phyloP scores from a whole-genome alignment of 768 basidiomycete species.

The Mycena polygramma region DNA sequence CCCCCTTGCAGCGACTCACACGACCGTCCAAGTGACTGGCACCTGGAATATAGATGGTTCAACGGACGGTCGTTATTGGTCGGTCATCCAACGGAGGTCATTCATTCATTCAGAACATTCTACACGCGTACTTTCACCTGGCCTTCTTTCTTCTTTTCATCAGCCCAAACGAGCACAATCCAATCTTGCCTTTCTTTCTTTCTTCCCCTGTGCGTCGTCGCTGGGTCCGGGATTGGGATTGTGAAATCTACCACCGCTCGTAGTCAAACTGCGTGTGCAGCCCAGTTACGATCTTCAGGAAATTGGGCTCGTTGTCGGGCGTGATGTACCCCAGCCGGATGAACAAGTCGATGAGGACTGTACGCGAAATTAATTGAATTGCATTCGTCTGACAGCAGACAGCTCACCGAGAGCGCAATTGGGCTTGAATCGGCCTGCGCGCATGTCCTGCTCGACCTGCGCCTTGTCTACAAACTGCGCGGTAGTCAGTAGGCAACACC shows the following conservation, averaged over 20 bases:
- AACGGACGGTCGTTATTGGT: too few relatives aligned
- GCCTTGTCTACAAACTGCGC: conserved; percentile 74
- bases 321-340: conserved; percentile 89
- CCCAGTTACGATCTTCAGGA: conserved; percentile 79
- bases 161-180: too few relatives aligned
- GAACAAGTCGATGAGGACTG: conserved; percentile 91
- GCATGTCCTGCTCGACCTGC: conserved; percentile 74
- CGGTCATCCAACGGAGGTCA: too few relatives aligned
- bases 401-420: conserved; percentile 87
- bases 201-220: too few relatives aligned
- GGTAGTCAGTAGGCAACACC: neutral
- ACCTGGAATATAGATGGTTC: too few relatives aligned
- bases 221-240: too few relatives aligned
- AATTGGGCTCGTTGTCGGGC: conserved; percentile 89
- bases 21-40: too few relatives aligned
- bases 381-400: neutral
- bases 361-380: neutral
- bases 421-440: conserved; percentile 85
- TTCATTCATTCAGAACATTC: too few relatives aligned
- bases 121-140: too few relatives aligned
- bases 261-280: conserved; percentile 81
- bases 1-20: too few relatives aligned
- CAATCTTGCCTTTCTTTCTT: too few relatives aligned
- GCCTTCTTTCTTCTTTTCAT: too few relatives aligned
- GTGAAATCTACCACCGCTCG: conserved; percentile 58